These are phyloP conservation scores for Conidiobolus incongruus DNA, from an alignment of 371 early-diverging fungal genomes.

Conservation along the genomic window DNA sequence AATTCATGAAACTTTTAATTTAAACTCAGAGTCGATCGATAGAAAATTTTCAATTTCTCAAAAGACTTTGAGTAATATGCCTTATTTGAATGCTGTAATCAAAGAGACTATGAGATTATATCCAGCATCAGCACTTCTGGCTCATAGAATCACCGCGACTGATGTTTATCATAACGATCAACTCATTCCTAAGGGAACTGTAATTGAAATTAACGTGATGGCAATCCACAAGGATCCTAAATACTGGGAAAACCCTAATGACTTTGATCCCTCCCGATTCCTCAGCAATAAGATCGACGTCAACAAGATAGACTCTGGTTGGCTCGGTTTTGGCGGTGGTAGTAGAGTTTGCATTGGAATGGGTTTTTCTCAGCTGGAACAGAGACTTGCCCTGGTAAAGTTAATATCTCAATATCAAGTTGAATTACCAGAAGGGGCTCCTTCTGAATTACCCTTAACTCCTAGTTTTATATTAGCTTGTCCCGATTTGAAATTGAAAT, in stretches of 20 bases:
- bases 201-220: conserved; percentile 6
- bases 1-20: background rate
- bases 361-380: conserved; percentile 27
- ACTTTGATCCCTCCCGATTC: conserved; percentile 13
- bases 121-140: conserved; percentile 4
- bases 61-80: background rate
- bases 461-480: no score
- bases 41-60: background rate
- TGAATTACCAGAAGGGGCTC: no score
- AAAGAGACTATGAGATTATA: conserved; percentile 7
- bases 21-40: background rate
- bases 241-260: conserved; percentile 12
- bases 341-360: conserved; percentile 20
- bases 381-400: conserved; percentile 21
- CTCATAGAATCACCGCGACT: background rate
- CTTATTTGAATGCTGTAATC: conserved; percentile 7
- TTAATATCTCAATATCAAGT: conserved; percentile 7
- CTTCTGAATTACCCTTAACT: no score
- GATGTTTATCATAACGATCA: background rate
- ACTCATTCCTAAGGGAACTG: conserved; percentile 7
- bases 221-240: conserved; percentile 9
- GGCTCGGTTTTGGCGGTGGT: conserved; percentile 6
- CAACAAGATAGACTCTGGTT: background rate
- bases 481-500: no score
- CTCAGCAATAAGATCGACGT: background rate